Evolutionary conservation across 352 stramenopile species (phyloP), one percentile per base, ranked within the genome.

Genomic region (Phytophthora podocarpi): DNA sequence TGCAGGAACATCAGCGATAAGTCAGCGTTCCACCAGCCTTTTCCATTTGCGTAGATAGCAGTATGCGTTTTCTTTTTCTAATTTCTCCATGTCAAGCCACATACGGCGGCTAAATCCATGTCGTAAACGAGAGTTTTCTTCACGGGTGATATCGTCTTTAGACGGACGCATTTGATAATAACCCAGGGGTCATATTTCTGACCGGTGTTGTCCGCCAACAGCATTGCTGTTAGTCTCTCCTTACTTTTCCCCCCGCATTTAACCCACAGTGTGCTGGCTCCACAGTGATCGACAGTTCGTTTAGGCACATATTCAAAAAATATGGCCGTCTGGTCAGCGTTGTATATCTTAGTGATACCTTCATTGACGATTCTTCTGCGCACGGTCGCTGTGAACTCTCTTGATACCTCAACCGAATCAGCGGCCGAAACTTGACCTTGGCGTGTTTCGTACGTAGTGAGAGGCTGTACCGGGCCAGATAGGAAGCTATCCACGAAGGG

Each of bases 81-180:
- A 47, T 6, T 18, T n/a, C 0, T 47, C 27, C n/a, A 80, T 42
- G 8, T 67, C 34, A 1, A 32, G 31, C 60, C 64, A 75, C 11
- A 76, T 41, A 7, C 27, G 15, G 1, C 63, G 27, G 11, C 64
- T 74, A 40, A 80, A 83, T 16, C 64, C 67, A 15, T 78, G 16
- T 9, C 64, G 48, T 6, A 55, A 15, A 0, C 46, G 18, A 0
- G 36, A 3, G n/a, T 78, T 74, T 24, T 67, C 16, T n/a, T 45
- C 43, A 12, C 55, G 41, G 0, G 24, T 65, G 2, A 21, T 24
- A 13, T 40, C n/a, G 34, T 59, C 43, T 12, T 30, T 65, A 1
- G 54, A 65, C 11, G 41, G 42, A 0, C 6, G 23, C 6, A 58
- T 50, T 76, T 76, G 5, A 67, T 21, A 1, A 77, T 45, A 16